phyloP scores from a whole-genome alignment of 208 protist species.

The Leishmania braziliensis region DNA sequence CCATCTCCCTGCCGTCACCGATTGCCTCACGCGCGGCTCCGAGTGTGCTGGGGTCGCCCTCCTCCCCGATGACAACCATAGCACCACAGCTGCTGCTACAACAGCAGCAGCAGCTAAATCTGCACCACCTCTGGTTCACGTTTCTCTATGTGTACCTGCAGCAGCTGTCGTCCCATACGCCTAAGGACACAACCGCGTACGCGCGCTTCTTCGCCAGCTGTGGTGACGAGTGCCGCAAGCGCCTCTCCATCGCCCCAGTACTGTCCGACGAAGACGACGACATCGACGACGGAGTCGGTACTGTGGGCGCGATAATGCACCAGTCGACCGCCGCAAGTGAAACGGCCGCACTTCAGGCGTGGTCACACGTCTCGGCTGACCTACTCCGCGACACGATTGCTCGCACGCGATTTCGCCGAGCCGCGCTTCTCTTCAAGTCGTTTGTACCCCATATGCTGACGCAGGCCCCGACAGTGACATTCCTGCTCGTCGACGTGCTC shows the following conservation, averaged over 20 bases:
- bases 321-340: slow-evolving; percentile 10
- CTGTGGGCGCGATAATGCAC: not conserved
- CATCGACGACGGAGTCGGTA: not conserved
- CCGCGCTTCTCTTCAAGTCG: slow-evolving; percentile 70
- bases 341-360: slow-evolving; percentile 29
- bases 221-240: slow-evolving; percentile 10
- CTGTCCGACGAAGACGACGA: slow-evolving; percentile 3
- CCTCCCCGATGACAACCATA: not conserved
- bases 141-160: slow-evolving; percentile 76
- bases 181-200: slow-evolving; percentile 45
- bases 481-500: slow-evolving; percentile 31
- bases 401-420: slow-evolving; percentile 66
- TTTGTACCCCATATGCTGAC: slow-evolving; percentile 56
- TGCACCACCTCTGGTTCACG: slow-evolving; percentile 57
- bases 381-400: slow-evolving; percentile 56
- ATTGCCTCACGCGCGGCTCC: not conserved
- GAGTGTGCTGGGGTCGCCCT: slow-evolving; percentile 10
- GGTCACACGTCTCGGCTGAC: slow-evolving; percentile 39
- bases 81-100: not conserved
- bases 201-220: slow-evolving; percentile 48
- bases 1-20: no score
- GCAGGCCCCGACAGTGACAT: slow-evolving; percentile 48
- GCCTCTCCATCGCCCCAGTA: not conserved
- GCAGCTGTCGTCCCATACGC: slow-evolving; percentile 61
- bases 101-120: not conserved